Evolutionary conservation across 345 rosid species (phyloP), one percentile per base, ranked within the genome.

Genomic region (Eucalyptus dawsonii): DNA sequence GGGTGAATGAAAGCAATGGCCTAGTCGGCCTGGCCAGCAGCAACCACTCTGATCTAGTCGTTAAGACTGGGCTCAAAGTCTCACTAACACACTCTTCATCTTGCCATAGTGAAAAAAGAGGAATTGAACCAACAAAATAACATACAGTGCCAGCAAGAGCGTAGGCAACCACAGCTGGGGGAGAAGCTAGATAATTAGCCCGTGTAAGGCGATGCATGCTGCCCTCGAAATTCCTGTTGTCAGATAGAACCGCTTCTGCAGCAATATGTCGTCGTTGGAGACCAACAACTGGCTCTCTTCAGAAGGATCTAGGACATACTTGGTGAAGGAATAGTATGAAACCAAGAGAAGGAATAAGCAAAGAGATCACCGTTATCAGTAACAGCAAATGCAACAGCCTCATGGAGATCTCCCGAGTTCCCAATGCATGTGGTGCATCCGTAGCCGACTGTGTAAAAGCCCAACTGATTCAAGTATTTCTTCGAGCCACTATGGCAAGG

Each of bases 371-470:
- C 97, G 92, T 93, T 94, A 91, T 95, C 99, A 90, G 94, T 92
- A 80, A 97, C 95, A 47, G 97, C 97, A 11, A 97, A 93, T 50
- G 95, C 97, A 83, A 96, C 98, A 50, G 97, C 92, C 89, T 95
- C 97, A 93, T 95, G 92, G 89, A 97, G 91, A 91, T 97, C 99
- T 86, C 99, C 98, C 17, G 98, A 95, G 94, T 97, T 97, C 27
- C 99, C 98, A 47, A 96, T 97, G 93, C 96, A 95, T 83, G 99
- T 96, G 81, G 98, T 97, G 94, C 98, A 96, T 86, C 99, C 97
- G 90, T 95, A 97, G 49, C 97, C 99, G 51, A 97, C 99, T 16
- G 95, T 94, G 88, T 94, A 27, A 92, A 97, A 97, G 22, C 99
- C 99, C 69, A 94, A 93, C 65, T 95, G 95, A 91, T 97, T 93